Base-by-base conservation (phyloP, 1,284 basidiomycete genomes). In the Pterula multifida region DNA sequence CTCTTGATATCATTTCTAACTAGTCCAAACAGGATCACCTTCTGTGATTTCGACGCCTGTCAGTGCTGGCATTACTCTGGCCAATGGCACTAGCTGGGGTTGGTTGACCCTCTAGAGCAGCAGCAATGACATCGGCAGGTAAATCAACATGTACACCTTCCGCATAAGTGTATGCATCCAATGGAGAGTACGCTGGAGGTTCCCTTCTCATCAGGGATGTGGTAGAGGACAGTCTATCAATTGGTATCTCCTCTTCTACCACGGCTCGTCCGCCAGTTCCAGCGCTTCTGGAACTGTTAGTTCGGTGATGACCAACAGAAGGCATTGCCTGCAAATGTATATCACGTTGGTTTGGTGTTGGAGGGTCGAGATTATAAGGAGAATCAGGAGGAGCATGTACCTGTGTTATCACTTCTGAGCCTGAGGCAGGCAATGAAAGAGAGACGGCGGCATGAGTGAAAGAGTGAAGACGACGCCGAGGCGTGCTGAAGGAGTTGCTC, bases 81-180 rank as follows among this genome's bases (percentile, higher is more conserved):
- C 78, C 74, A 45, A 84, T 66, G 4, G 75, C 68, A 53, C 68
- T 74, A 13, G 71, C 58, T 24, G 85, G 83, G 26, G 85, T 67
- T 15, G 73, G 65, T 35, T 71, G 73, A 11, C 82, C 78, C 62
- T 88, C 87, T 57, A 90, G 60, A 2, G 86, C 85, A 47, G 85
- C 86, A 12, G 83, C 74, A 54, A 90, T 89, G 45, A 89, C 76
- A 56, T 90, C 87, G 19, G 87, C 85, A 23, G 86, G 86, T 44
- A 90, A 69, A 63, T 90, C 86, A 48, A 90, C 78, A 52, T 84
- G 82, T 23, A 90, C 87, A 35, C 87, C 86, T 36, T 90, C 86
- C 26, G 81, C 71, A 58, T 90, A 89, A 36, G 79, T 75, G 57
- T 73, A 85, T 12, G 87, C 83, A 59, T 90, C 86, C 57, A 90